Evolutionary conservation across 495 filamentous ascomycete species (phyloP).

Genomic region (Halenospora varia): DNA sequence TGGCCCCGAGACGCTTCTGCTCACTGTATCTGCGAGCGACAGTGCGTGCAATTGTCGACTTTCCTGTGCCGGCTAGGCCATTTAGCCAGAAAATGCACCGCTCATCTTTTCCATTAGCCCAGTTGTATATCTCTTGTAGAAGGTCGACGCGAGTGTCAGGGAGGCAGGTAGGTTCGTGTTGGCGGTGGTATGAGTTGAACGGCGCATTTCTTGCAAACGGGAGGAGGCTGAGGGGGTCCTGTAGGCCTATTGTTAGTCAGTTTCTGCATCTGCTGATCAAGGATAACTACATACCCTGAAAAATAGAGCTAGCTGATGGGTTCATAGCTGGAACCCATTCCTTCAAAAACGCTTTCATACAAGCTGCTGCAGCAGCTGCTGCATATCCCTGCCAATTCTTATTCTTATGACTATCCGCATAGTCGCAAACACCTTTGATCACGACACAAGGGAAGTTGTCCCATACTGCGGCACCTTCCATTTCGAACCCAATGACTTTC

Average conservation of each 20-base stretch:
- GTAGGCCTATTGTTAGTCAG: no score
- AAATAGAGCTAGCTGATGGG: no score
- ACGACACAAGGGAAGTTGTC: slow-evolving; percentile 30
- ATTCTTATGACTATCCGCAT: slow-evolving; percentile 37
- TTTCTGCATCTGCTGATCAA: no score
- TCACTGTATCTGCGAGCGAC: slow-evolving; percentile 4
- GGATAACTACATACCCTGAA: no score
- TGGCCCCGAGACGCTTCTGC: slow-evolving; percentile 31
- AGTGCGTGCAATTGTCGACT: slow-evolving; percentile 4
- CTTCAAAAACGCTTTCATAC: neutral
- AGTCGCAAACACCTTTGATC: slow-evolving; percentile 38
- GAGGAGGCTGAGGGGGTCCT: no score
- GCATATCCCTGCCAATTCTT: slow-evolving; percentile 34
- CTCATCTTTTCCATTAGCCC: no score
- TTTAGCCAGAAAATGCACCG: no score
- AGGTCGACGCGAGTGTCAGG: slow-evolving; percentile 13
- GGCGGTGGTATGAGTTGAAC: slow-evolving; percentile 5
- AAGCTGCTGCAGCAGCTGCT: slow-evolving; percentile 28
- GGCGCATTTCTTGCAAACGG: slow-evolving; percentile 2
- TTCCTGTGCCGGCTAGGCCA: no score
- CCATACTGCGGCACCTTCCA: slow-evolving; percentile 24
- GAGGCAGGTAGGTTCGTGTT: slow-evolving; percentile 12
- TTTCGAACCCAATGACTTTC: slow-evolving; percentile 24
- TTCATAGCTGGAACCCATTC: no score
- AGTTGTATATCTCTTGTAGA: no score